Conservation (phyloP, 192 early-diverging fungal species). For the Podila clonocystis region DNA sequence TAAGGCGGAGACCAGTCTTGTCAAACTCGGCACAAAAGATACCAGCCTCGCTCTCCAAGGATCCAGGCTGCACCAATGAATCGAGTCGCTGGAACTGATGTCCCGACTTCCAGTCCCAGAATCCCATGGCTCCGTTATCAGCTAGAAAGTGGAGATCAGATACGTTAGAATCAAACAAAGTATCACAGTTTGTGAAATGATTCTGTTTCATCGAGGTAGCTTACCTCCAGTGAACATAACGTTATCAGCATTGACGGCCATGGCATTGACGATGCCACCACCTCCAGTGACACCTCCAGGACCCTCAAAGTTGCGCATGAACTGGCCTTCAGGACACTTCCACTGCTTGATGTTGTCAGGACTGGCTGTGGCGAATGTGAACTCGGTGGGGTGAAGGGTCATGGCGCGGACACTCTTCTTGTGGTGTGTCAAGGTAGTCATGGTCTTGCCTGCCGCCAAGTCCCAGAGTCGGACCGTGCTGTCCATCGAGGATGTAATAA, state of each 20-base stretch:
- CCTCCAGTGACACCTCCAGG: constrained; percentile 87
- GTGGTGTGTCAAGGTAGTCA: constrained; percentile 96
- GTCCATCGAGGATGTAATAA: constrained; percentile 95
- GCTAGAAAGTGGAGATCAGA: constrained; percentile 46
- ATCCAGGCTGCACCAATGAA: constrained; percentile 93
- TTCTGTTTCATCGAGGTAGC: background rate
- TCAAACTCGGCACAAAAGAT: constrained; percentile 97
- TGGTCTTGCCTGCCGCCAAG: constrained; percentile 94
- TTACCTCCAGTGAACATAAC: constrained; percentile 94
- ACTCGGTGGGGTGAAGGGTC: constrained; percentile 92
- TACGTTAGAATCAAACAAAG: background rate
- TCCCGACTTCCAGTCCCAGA: constrained; percentile 97
- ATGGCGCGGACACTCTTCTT: constrained; percentile 96
- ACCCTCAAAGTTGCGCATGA: constrained; percentile 93
- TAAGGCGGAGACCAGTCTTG: constrained; percentile 90
- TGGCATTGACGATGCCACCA: constrained; percentile 89
- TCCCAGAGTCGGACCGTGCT: constrained; percentile 96
- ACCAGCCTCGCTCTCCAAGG: constrained; percentile 94
- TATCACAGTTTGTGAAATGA: background rate
- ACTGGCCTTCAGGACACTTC: constrained; percentile 95
- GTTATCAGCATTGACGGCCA: constrained; percentile 90
- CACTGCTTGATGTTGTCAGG: constrained; percentile 97
- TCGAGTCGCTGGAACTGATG: constrained; percentile 94
- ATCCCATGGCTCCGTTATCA: constrained; percentile 96
- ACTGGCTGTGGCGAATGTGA: constrained; percentile 89